phyloP scores from a whole-genome alignment of 306 rosid genomes.

The peach (Prunus persica) region Prunus_persica_NCBIv2 NC_034009.1:31995501-31996000 shows the following conservation, averaged over 20 bases:
- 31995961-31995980: slow-evolving; percentile 30
- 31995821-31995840: not conserved
- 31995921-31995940: slow-evolving; percentile 24
- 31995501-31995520: slow-evolving; percentile 36
- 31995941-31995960: slow-evolving; percentile 31
- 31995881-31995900: slow-evolving; percentile 28
- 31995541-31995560: slow-evolving; percentile 35
- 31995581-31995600: slow-evolving; percentile 38
- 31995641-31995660: slow-evolving; percentile 4
- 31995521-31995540: slow-evolving; percentile 28
- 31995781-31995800: not conserved
- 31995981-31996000: slow-evolving; percentile 39
- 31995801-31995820: not conserved
- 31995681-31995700: slow-evolving; percentile 9
- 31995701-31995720: not conserved
- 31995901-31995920: slow-evolving; percentile 16
- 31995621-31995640: slow-evolving; percentile 24
- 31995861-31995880: slow-evolving; percentile 30
- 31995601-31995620: slow-evolving; percentile 38
- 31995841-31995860: slow-evolving; percentile 25
- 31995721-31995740: not conserved
- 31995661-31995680: not conserved
- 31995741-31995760: not conserved
- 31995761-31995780: not conserved
- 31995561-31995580: slow-evolving; percentile 30